These are phyloP conservation scores for Colletotrichum falcatum DNA, from an alignment of 2,329 filamentous ascomycete genomes.

Conservation along the genomic window DNA sequence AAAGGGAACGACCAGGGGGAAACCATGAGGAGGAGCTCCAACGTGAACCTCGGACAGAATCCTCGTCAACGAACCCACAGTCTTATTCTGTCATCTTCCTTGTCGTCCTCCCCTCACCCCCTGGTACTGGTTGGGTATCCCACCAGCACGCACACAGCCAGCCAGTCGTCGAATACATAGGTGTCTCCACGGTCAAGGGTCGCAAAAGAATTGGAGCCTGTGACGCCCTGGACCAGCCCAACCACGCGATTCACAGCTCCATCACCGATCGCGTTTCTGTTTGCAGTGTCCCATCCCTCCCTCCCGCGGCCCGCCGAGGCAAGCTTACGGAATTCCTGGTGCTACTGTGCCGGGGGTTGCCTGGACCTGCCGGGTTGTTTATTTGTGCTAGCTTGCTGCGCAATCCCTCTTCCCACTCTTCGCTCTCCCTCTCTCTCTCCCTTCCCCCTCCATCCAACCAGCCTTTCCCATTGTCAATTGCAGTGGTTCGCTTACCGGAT, in stretches of 20 bases:
- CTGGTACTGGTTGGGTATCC: too few species aligned
- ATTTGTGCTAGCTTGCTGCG: conserved; percentile 1
- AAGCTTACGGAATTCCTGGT: not conserved
- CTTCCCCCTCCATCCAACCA: not conserved
- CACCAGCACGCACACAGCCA: not conserved
- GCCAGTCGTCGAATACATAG: not conserved
- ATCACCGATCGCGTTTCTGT: conserved; percentile 13
- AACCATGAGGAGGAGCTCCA: too few species aligned
- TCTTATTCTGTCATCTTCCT: conserved; percentile 35
- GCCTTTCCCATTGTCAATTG: conserved; percentile 23
- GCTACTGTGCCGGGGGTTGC: not conserved
- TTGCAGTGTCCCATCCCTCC: conserved; percentile 10
- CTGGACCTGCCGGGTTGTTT: not conserved
- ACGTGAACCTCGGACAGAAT: not conserved
- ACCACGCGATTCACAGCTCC: conserved; percentile 17
- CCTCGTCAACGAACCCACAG: not conserved
- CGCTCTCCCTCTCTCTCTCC: conserved; percentile 5
- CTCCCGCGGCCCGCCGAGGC: conserved; percentile 26
- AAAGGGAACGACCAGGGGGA: not conserved
- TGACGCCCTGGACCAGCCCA: not conserved
- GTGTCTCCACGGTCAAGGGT: conserved; percentile 3
- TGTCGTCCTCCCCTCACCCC: not conserved
- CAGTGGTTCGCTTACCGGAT: conserved; percentile 45
- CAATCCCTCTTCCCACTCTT: conserved; percentile 4
- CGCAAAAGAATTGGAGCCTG: conserved; percentile 10